A percentile compares a stretch with the other conserved stretches of the same genome.
Evolutionary conservation across 1,139 yeast species (phyloP).

Genomic region (Candida sp.): DNA sequence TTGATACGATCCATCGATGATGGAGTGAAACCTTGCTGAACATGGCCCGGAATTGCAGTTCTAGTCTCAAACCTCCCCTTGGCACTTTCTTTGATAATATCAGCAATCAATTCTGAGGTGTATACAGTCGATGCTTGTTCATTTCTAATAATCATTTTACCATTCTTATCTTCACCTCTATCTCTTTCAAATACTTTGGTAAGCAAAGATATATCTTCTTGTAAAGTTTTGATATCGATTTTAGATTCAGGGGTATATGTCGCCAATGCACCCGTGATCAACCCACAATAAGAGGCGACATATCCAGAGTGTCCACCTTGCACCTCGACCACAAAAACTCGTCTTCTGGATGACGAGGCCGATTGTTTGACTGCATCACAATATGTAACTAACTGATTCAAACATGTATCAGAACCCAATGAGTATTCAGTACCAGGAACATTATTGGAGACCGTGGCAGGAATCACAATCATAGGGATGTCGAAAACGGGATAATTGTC

Average conservation of each 20-base stretch:
- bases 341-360: conserved; percentile 91
- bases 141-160: conserved; percentile 67
- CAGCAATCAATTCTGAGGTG: conserved; percentile 64
- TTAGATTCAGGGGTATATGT: conserved; percentile 93
- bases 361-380: conserved; percentile 96
- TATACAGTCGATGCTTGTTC: conserved; percentile 69
- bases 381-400: conserved; percentile 84
- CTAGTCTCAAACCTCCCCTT: conserved; percentile 68
- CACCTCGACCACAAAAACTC: conserved; percentile 94
- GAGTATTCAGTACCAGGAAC: conserved; percentile 98
- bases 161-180: conserved; percentile 78
- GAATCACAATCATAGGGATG: conserved; percentile 90
- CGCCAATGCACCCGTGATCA: conserved; percentile 90
- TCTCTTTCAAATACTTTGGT: conserved; percentile 59
- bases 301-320: conserved; percentile 98
- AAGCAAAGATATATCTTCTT: conserved; percentile 25
- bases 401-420: conserved; percentile 90
- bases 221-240: conserved; percentile 66
- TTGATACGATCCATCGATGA: conserved; percentile 73
- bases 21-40: conserved; percentile 81
- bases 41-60: conserved; percentile 81
- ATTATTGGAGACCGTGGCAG: conserved; percentile 96
- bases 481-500: conserved; percentile 80
- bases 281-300: conserved; percentile 84
- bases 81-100: conserved; percentile 64